Evolutionary conservation across 2,329 filamentous ascomycete species (phyloP), one percentile per base, ranked within the genome.

Genomic region (Colletotrichum sublineola): DNA sequence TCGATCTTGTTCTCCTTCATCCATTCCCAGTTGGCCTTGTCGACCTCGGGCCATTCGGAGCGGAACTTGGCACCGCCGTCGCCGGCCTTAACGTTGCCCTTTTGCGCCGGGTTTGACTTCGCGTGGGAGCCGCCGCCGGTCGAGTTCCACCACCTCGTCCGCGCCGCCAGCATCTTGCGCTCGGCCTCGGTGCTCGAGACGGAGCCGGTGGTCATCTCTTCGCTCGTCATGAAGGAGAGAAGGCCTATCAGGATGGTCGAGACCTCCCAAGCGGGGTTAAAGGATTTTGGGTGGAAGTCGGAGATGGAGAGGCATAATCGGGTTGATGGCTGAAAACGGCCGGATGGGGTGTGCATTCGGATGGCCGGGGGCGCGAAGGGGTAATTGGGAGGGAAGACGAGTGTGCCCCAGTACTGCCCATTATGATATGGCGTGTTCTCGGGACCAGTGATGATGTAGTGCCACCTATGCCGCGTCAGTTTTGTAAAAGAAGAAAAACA

Each of bases 241-340:
- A 99, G 89, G 12, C 96, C 96, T 67, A 97, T 97, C 20, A 99
- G 86, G 75, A 99, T 99, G 0, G 96, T 99, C 67, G 93, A 96
- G 9, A 99, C 96, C 79, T 97, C 96, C 96, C 96, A 99, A 1
- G 96, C 95, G 2, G 96, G 96, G 81, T 99, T 99, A 86, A 98
- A 99, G 38, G 93, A 96, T 82, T 97, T 97, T 5, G 96, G 96
- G 80, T 99, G 96, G 84, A 98, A 99, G 81, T 99, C 96, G 77
- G 92, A 96, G 78, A 99, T 99, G 79, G 94, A 97, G 60, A 99
- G 92, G 79, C 96, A 99, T 31, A 99, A 90, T 62, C 96, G 90
- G 18, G 94, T 95, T 1, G 93, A 96, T 2, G 95, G 94, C 81
- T 97, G 94, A 84, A 99, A 99, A 79, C 96, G 94, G 71, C 96